Evolutionary conservation across 192 early-diverging fungal genomes (phyloP).

Genomic region (Mortierella hygrophila): DNA sequence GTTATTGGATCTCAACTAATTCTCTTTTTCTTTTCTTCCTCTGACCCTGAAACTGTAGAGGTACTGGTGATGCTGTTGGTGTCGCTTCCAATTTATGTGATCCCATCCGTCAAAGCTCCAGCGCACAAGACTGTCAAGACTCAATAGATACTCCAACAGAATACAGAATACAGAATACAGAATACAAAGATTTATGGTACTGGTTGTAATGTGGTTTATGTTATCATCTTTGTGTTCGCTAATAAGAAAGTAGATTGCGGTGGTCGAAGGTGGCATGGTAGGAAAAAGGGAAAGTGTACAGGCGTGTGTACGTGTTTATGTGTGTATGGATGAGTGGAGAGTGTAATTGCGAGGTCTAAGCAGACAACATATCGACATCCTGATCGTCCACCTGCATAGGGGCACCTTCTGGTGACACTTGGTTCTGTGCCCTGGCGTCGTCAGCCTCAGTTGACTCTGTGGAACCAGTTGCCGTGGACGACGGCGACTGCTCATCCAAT

Average conservation of each 20-base stretch:
- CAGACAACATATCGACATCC: not conserved
- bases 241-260: not conserved
- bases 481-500: not conserved
- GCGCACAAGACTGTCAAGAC: slow-evolving; percentile 11
- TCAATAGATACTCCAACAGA: not conserved
- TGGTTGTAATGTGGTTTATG: not conserved
- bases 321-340: not conserved
- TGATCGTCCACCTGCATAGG: not conserved
- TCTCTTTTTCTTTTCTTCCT: not conserved
- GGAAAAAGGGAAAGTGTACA: no score
- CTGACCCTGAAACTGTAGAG: not conserved
- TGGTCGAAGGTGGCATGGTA: not conserved
- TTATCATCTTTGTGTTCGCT: not conserved
- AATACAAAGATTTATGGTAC: not conserved
- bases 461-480: not conserved
- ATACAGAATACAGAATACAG: not conserved
- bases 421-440: not conserved
- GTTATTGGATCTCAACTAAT: not conserved
- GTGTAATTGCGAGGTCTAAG: not conserved
- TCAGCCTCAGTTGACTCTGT: not conserved
- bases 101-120: slow-evolving; percentile 11
- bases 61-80: slow-evolving; percentile 15
- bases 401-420: not conserved
- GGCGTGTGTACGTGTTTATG: not conserved
- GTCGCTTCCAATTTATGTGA: slow-evolving; percentile 15